Evolutionary conservation across 2,329 filamentous ascomycete species (phyloP).

Genomic region (Fusarium sp.): DNA sequence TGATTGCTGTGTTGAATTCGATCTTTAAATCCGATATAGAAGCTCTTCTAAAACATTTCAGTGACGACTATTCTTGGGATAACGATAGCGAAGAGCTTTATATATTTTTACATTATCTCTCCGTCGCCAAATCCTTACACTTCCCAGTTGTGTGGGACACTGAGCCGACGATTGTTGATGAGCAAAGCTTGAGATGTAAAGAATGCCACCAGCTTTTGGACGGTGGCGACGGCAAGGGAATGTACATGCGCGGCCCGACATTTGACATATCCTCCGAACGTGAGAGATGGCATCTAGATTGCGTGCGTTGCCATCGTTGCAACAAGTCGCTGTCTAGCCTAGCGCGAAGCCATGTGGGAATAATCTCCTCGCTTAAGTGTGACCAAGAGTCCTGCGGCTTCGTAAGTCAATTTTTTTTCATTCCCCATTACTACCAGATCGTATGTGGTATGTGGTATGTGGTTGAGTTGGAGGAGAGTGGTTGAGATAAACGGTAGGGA

Average conservation of each 20-base stretch:
- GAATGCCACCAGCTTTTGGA: background rate
- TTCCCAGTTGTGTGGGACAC: background rate
- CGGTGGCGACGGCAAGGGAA: background rate
- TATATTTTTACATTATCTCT: too few relatives aligned
- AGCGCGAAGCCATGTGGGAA: too few relatives aligned
- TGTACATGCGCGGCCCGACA: background rate
- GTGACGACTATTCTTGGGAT: background rate
- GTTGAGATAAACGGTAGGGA: background rate
- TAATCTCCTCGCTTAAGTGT: background rate
- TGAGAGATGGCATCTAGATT: background rate
- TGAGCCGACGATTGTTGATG: background rate
- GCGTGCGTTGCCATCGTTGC: background rate
- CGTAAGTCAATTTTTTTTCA: fast-evolving
- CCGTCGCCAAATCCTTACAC: fast-evolving
- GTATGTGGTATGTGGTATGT: background rate
- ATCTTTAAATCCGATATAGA: background rate
- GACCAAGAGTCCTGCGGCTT: background rate
- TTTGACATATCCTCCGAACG: background rate
- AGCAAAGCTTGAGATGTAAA: background rate
- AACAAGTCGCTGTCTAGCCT: background rate
- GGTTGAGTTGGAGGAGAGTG: background rate
- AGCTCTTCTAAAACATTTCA: background rate
- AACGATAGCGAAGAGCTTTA: background rate
- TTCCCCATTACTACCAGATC: background rate
- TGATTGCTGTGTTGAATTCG: fast-evolving